Conservation (phyloP, 75 land plant genomes). For the Sequoia sempervirens region DNA sequence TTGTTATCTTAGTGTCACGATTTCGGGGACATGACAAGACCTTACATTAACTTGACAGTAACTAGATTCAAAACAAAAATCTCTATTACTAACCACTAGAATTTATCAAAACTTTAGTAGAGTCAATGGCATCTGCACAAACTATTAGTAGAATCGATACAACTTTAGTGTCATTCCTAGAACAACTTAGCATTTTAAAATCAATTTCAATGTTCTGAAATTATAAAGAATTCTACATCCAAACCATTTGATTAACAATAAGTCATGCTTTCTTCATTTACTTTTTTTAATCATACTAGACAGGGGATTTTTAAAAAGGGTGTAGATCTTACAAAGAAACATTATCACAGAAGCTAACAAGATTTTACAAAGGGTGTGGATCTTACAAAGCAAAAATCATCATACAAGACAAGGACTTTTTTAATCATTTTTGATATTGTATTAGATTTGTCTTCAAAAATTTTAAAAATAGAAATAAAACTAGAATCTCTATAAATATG, state of each 20-base stretch:
- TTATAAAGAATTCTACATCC: not conserved
- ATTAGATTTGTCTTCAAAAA: not conserved
- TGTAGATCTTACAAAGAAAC: not conserved
- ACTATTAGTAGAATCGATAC: not conserved
- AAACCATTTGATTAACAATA: not conserved
- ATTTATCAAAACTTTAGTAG: too few relatives aligned
- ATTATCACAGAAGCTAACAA: not conserved
- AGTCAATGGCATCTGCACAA: not conserved
- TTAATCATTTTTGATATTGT: not conserved
- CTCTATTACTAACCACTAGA: too few relatives aligned
- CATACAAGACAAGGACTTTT: not conserved
- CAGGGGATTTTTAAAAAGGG: not conserved
- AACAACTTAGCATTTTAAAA: not conserved
- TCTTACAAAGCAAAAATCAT: not conserved
- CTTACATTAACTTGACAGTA: not conserved
- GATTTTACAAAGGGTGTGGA: too few relatives aligned
- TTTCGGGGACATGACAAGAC: too few relatives aligned
- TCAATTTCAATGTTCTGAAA: not conserved
- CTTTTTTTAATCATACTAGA: not conserved
- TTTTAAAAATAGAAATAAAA: not conserved
- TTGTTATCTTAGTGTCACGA: too few relatives aligned
- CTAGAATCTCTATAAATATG: not conserved
- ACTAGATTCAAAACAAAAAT: not conserved
- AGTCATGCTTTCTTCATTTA: not conserved
- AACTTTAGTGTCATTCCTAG: not conserved